Evolutionary conservation across 2,329 filamentous ascomycete species (phyloP).

Genomic region (Aspergillus sp.): DNA sequence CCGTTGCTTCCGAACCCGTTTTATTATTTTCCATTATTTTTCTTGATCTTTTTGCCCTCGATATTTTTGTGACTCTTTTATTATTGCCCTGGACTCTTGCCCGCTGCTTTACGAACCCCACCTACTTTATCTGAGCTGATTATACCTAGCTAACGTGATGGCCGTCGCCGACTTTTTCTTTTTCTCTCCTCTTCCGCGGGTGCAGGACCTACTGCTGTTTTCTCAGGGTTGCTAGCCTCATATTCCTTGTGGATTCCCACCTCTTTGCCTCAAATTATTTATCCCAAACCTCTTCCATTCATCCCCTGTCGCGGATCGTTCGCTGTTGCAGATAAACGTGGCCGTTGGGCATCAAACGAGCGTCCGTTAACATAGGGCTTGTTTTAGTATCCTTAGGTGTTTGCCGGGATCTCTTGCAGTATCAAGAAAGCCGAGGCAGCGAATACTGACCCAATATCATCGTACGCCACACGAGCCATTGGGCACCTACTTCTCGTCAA

Average conservation of each 20-base stretch:
- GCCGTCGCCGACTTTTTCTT: conserved; percentile 15
- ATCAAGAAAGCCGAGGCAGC: conserved; percentile 19
- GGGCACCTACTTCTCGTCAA: conserved; percentile 19
- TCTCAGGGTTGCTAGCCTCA: conserved; percentile 14
- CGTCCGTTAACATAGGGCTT: conserved; percentile 14
- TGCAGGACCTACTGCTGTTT: conserved; percentile 15
- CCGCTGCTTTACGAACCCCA: conserved; percentile 28
- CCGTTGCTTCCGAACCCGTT: conserved; percentile 14
- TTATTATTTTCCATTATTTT: conserved; percentile 13
- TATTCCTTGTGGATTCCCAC: conserved; percentile 11
- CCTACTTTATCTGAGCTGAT: conserved; percentile 30
- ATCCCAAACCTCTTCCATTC: conserved; percentile 12
- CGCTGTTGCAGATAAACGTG: conserved; percentile 18
- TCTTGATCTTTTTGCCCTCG: conserved; percentile 9
- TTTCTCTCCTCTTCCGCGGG: conserved; percentile 14
- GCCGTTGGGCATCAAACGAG: conserved; percentile 27
- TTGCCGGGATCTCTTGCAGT: conserved; percentile 23
- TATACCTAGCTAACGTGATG: conserved; percentile 27
- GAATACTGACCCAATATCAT: conserved; percentile 26
- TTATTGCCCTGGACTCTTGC: conserved; percentile 13
- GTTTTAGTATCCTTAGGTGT: conserved; percentile 14
- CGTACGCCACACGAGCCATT: conserved; percentile 21
- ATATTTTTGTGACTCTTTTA: conserved; percentile 11
- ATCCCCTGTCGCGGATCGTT: conserved; percentile 8
- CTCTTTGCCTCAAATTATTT: conserved; percentile 11